phyloP scores from a whole-genome alignment of 2,329 filamentous ascomycete species.

The Fusarium subtropicale region DNA sequence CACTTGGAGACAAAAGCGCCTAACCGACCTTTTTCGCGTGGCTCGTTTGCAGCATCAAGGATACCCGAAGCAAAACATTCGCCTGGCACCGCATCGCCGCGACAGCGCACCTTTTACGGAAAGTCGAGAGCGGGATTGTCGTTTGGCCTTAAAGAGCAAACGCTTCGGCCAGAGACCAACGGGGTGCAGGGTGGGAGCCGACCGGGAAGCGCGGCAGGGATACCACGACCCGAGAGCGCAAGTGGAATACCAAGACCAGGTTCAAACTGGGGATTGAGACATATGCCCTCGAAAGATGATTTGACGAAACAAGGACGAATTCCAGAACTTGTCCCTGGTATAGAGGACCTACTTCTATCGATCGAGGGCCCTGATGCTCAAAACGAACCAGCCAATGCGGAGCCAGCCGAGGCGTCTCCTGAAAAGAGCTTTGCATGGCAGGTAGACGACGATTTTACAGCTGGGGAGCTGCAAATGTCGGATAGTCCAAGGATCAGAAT shows the following conservation, averaged over 20 bases:
- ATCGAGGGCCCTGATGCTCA: slow-evolving; percentile 45
- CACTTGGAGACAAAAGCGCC: slow-evolving; percentile 49
- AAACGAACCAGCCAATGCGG: slow-evolving; percentile 2
- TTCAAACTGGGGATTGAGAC: slow-evolving; percentile 29
- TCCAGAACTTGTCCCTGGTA: slow-evolving; percentile 55
- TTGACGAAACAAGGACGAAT: slow-evolving; percentile 48
- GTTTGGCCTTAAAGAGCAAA: slow-evolving; percentile 32
- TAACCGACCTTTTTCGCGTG: slow-evolving; percentile 40
- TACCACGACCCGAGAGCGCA: slow-evolving; percentile 21
- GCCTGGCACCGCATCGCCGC: slow-evolving; percentile 34
- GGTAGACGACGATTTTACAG: slow-evolving; percentile 68
- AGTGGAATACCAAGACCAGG: slow-evolving; percentile 16
- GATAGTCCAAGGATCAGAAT: slow-evolving; percentile 65
- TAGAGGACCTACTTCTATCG: slow-evolving; percentile 54
- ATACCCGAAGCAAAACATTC: slow-evolving; percentile 36
- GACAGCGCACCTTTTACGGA: slow-evolving; percentile 41
- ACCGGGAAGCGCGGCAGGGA: slow-evolving; percentile 17
- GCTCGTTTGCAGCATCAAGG: slow-evolving; percentile 40
- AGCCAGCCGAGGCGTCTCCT: slow-evolving; percentile 52
- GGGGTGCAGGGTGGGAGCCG: slow-evolving; percentile 17
- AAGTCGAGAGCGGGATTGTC: slow-evolving; percentile 44
- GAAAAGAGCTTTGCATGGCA: slow-evolving; percentile 68
- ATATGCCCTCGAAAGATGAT: slow-evolving; percentile 43
- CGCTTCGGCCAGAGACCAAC: slow-evolving; percentile 24
- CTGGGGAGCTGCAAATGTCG: slow-evolving; percentile 65